Percentiles rank a stretch among this genome's conserved stretches.
These are phyloP conservation scores for Garcileccinum viscosum DNA, from an alignment of 1,284 basidiomycete genomes.

Conservation along the genomic window DNA sequence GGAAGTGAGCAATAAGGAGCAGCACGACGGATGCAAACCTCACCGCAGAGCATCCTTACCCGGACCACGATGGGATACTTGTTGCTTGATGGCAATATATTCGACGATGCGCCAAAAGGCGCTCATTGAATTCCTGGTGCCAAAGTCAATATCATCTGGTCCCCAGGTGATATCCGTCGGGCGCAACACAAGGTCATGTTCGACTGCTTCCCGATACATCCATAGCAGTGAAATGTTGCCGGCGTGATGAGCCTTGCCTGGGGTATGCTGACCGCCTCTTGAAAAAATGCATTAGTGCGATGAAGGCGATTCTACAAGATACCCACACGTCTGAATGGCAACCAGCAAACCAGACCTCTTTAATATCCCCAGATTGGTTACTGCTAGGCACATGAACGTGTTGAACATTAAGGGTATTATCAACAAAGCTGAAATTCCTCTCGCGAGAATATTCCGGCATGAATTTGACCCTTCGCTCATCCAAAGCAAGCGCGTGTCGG, in stretches of 20 bases:
- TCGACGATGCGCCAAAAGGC: conserved; percentile 23
- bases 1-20: background rate
- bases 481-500: conserved; percentile 49
- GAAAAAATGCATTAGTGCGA: background rate
- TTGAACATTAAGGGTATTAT: background rate
- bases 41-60: background rate
- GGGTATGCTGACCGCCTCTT: conserved; percentile 15
- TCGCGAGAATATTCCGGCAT: conserved; percentile 45
- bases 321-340: conserved; percentile 36
- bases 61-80: background rate
- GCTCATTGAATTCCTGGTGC: conserved; percentile 23
- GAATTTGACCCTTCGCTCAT: conserved; percentile 49
- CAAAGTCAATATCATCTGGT: conserved; percentile 19
- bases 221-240: conserved; percentile 25
- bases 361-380: background rate
- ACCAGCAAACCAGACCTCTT: conserved; percentile 38
- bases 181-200: conserved; percentile 16
- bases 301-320: background rate
- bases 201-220: conserved; percentile 26
- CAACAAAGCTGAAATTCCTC: conserved; percentile 22
- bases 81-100: conserved; percentile 12
- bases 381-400: background rate
- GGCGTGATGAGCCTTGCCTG: conserved; percentile 7
- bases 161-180: conserved; percentile 17
- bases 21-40: background rate